phyloP scores from a whole-genome alignment of 208 protist genomes.

The Angomonas deanei region DNA sequence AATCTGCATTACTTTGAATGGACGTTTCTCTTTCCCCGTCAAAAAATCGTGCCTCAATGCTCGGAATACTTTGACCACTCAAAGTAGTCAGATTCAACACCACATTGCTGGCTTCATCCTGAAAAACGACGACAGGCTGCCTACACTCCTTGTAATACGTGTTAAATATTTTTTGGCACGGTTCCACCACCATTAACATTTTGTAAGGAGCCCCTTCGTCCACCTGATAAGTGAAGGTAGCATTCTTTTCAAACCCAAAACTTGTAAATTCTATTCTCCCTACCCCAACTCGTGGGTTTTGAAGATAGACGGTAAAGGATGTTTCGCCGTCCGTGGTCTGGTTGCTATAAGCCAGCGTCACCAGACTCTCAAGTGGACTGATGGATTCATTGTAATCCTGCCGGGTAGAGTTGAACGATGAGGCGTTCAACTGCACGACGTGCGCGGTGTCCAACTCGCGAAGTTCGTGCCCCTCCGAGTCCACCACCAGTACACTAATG shows the following conservation, averaged over 20 bases:
- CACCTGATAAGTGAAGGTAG: slow-evolving; percentile 17
- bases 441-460: slow-evolving; percentile 28
- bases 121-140: slow-evolving; percentile 27
- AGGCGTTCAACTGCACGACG: slow-evolving; percentile 18
- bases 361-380: slow-evolving; percentile 16
- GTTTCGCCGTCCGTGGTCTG: slow-evolving; percentile 23
- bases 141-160: slow-evolving; percentile 15
- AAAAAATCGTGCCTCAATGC: slow-evolving; percentile 2
- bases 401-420: slow-evolving; percentile 35
- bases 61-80: neutral
- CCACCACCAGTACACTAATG: slow-evolving; percentile 22
- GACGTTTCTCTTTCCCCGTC: neutral
- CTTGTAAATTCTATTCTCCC: slow-evolving; percentile 23
- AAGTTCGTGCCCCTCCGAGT: slow-evolving; percentile 21
- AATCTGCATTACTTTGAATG: neutral
- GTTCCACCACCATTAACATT: slow-evolving; percentile 22
- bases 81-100: slow-evolving; percentile 6
- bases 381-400: slow-evolving; percentile 16
- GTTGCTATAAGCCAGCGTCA: slow-evolving; percentile 32
- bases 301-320: slow-evolving; percentile 25
- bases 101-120: slow-evolving; percentile 29
- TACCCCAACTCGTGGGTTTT: slow-evolving; percentile 31
- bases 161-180: slow-evolving; percentile 4
- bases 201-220: slow-evolving; percentile 19
- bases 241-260: slow-evolving; percentile 1